Percentiles rank a stretch among this genome's conserved stretches.
These are phyloP conservation scores for Fraxinus dipetala DNA, from an alignment of 305 asterid genomes.

Conservation along the genomic window DNA sequence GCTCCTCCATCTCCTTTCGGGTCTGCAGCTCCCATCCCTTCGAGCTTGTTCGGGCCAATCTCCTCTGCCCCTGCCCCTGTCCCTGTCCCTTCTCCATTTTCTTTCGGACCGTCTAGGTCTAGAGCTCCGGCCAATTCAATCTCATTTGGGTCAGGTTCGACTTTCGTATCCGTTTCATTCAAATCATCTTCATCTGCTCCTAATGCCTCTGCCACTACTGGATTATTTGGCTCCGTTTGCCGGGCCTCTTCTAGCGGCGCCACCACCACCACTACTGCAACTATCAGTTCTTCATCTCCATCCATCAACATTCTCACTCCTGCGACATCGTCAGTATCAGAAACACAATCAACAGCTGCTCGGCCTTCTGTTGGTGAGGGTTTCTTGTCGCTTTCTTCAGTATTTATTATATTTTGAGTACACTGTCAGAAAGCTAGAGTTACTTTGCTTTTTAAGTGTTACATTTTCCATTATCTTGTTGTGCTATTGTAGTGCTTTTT, in stretches of 20 bases:
- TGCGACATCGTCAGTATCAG: neutral
- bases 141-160: neutral
- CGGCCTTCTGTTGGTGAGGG: conserved; percentile 25
- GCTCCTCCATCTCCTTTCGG: neutral
- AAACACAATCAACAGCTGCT: conserved; percentile 10
- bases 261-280: neutral
- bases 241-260: neutral
- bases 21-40: neutral
- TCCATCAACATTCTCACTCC: conserved; percentile 26
- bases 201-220: neutral
- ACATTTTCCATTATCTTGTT: neutral
- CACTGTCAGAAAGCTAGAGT: neutral
- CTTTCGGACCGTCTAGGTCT: neutral
- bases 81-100: neutral
- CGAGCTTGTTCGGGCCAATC: neutral
- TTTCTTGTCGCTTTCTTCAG: neutral
- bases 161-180: neutral
- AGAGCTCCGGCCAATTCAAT: neutral
- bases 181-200: neutral
- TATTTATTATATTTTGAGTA: too few species aligned
- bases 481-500: neutral
- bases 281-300: conserved; percentile 20
- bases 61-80: neutral
- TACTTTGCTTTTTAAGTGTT: neutral
- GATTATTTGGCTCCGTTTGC: neutral